Evolutionary conservation across 2,329 filamentous ascomycete species (phyloP), one percentile per base, ranked within the genome.

Genomic region (Monilinia laxa): DNA sequence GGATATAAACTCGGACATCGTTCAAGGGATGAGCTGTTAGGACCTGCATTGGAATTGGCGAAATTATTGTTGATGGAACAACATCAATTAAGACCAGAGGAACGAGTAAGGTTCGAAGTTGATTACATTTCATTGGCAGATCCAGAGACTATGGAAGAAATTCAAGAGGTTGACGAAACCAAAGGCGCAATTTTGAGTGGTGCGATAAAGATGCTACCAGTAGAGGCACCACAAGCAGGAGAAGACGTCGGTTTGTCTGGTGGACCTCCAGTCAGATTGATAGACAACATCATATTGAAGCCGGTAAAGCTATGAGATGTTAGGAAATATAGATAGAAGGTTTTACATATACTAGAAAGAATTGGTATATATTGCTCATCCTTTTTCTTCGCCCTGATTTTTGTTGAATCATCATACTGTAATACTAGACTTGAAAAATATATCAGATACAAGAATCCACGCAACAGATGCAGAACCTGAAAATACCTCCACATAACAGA

Each of bases 51-150:
- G 63, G 80, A 81, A 42, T 82, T 94, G 2, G 78, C 87, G 1
- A 80, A 83, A 20, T 75, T 79, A 4, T 81, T 85, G 18, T 78
- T 87, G 45, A 78, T 82, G 20, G 84, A 85, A 75, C 92, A 97
- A 78, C 81, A 83, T 69, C 80, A 80, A 14, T 76, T 93, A 66
- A 75, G 80, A 1, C 84, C 87, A 0, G 68, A 74, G 54, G 79
- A 90, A 75, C 83, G 92, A 59, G 90, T 88, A 3, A 80, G 81
- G 62, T 95, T 93, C 69, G 90, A 96, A 76, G 84, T 97, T 11
- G 94, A 98, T 77, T 99, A 99, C 77, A 86, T 99, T 66, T 96
- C 93, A 20, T 83, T 99, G 35, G 90, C 94, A 0, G 92, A 98
- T 73, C 91, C 92, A 0, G 87, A 92, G 11, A 90, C 89, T 0